phyloP scores from a whole-genome alignment of 345 rosid species.

The Hypericum perforatum region DNA sequence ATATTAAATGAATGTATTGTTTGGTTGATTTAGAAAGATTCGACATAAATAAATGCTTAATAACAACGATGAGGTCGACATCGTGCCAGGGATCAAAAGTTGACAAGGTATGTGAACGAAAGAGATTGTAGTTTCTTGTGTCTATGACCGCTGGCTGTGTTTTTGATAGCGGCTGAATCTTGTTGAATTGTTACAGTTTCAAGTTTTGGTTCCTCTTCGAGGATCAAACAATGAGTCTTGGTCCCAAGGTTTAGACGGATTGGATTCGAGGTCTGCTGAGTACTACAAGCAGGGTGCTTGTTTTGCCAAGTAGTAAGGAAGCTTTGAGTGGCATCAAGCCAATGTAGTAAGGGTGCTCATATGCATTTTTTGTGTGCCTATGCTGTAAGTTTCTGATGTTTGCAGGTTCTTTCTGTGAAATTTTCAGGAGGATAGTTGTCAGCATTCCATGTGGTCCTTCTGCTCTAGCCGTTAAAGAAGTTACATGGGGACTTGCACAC shows the following conservation, averaged over 20 bases:
- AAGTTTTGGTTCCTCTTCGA: conserved; percentile 87
- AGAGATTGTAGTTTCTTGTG: not conserved
- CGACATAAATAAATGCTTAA: not conserved
- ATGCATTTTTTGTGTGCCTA: not conserved
- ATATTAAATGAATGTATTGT: not conserved
- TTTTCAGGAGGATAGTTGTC: conserved; percentile 82
- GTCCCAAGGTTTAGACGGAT: conserved; percentile 99
- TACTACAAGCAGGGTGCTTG: conserved; percentile 99
- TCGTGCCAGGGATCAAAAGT: conserved; percentile 96
- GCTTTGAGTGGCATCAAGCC: not conserved
- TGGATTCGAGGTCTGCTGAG: conserved; percentile 94
- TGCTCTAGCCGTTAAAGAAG: conserved; percentile 94
- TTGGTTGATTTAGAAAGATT: not conserved
- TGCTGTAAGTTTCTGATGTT: not conserved
- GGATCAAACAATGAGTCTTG: conserved; percentile 96
- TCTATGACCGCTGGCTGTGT: not conserved
- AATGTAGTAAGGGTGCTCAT: not conserved
- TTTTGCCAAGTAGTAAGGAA: conserved; percentile 87
- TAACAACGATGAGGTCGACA: too few relatives aligned
- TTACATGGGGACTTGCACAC: conserved; percentile 98
- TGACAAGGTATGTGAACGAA: conserved; percentile 52
- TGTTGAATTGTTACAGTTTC: conserved; percentile 7
- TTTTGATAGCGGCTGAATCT: not conserved
- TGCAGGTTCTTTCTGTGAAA: not conserved
- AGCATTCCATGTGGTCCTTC: conserved; percentile 98